Percentiles rank a stretch among this genome's conserved stretches.
These are phyloP conservation scores for Phragmites australis DNA, from an alignment of 176 grass and related monocot species.

Conservation along the genomic window DNA sequence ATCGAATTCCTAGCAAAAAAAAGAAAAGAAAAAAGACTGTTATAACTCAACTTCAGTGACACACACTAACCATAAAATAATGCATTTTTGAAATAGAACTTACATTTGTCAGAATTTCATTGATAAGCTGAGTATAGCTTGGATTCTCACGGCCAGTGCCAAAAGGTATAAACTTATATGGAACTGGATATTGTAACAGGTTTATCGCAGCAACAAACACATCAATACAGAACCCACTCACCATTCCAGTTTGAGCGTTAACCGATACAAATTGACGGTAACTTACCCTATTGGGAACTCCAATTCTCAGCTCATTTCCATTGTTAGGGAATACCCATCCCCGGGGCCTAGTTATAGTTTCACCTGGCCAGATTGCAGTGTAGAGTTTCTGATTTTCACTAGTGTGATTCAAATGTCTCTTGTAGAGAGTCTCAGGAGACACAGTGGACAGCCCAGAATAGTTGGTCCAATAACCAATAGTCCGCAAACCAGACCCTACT, in stretches of 20 bases:
- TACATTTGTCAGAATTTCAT: constrained; percentile 56
- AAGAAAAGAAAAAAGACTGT: not conserved
- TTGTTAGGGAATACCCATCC: constrained; percentile 90
- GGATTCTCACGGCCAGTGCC: constrained; percentile 70
- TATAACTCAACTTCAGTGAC: not conserved
- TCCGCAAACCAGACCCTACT: constrained; percentile 64
- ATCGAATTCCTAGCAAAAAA: constrained; percentile 60
- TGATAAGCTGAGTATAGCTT: constrained; percentile 54
- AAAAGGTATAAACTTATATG: constrained; percentile 63
- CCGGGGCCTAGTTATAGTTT: constrained; percentile 52
- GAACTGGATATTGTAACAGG: constrained; percentile 73
- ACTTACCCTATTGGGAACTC: constrained; percentile 72
- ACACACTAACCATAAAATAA: not conserved
- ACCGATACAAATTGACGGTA: constrained; percentile 62
- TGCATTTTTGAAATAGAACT: constrained; percentile 45
- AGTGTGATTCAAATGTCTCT: constrained; percentile 48
- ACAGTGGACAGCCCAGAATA: constrained; percentile 72
- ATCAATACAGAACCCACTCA: constrained; percentile 81
- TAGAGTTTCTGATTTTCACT: constrained; percentile 45
- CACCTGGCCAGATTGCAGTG: constrained; percentile 75
- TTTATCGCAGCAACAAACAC: constrained; percentile 81
- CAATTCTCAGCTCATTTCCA: constrained; percentile 75
- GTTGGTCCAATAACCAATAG: constrained; percentile 87
- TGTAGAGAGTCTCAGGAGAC: constrained; percentile 71
- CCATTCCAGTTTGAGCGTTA: constrained; percentile 32